Evolutionary conservation across 495 filamentous ascomycete genomes (phyloP), one percentile per base, ranked within the genome.

Genomic region (Penicillium goetzii): DNA sequence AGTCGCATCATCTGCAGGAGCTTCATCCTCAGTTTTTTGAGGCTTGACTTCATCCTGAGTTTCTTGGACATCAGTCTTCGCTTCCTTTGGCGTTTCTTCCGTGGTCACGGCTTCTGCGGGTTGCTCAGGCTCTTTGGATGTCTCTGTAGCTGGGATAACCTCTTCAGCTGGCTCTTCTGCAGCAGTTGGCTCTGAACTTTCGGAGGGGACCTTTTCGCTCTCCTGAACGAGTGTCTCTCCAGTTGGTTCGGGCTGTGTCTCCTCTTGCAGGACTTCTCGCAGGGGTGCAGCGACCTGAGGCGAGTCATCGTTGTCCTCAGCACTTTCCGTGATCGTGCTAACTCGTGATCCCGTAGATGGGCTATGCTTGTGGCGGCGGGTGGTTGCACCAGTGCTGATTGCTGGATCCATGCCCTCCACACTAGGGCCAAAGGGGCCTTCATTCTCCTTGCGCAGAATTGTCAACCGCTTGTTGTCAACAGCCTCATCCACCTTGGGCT

Each of bases 331-430:
- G 34, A 93, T 91, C 1, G 89, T 90, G 2, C 84, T 84, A 32
- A 92, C 86, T 9, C 85, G 83, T 57, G 86, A 90, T n/a, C 88
- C 89, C n/a, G 85, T 87, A 21, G 89, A 91, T 25, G 90, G 89
- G 69, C 86, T 89, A 66, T 85, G 82, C 72, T 89, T 92, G 76
- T 91, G 89, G 21, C 90, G 81, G 60, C 89, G 82, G 26, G 89
- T 91, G 68, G 89, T 92, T 60, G 86, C 88, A 56, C 86, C 84
- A 56, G 74, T 84, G 71, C 66, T 82, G 70, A 69, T 85, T 67
- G 71, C 74, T 61, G 69, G 65, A 64, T 83, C 78, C 64, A 72
- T 62, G 60, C 72, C 63, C 47, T 75, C 64, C 38, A 72, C 49
- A 23, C 69, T 52, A 14, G 59, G 36, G 43, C 26, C 58, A 34